Percentiles rank a stretch among this genome's conserved stretches.
Conservation (phyloP, 225 moss, liverwort and hornwort species). For the Pseudoscleropodium purum region DNA sequence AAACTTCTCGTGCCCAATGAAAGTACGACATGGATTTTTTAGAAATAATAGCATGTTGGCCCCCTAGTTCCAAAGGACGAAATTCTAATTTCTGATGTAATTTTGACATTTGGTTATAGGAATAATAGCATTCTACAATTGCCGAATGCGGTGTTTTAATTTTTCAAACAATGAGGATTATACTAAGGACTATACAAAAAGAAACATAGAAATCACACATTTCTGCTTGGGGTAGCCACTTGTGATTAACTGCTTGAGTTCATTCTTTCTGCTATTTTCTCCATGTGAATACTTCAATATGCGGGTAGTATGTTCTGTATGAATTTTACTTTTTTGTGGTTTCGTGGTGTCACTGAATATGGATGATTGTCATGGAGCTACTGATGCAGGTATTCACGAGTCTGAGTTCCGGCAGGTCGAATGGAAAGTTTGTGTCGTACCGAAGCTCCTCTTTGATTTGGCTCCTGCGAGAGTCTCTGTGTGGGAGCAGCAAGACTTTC, state of each 20-base stretch:
- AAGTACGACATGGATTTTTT: neutral
- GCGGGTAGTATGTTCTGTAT: neutral
- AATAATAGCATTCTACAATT: neutral
- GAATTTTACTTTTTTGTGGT: neutral
- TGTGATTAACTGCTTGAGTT: neutral
- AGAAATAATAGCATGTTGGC: neutral
- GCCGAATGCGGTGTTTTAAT: neutral
- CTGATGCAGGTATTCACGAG: slow-evolving; percentile 52
- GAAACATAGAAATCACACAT: neutral
- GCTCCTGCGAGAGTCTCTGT: slow-evolving; percentile 70
- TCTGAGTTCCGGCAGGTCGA: slow-evolving; percentile 43
- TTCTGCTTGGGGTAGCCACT: neutral
- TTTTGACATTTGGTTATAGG: neutral
- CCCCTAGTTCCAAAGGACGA: neutral
- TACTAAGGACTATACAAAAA: neutral
- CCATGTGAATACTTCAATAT: neutral
- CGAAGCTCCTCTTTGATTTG: slow-evolving; percentile 56
- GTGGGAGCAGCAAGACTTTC: slow-evolving; percentile 50
- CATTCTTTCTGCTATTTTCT: neutral
- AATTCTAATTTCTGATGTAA: neutral
- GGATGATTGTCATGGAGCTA: neutral
- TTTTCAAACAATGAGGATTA: neutral
- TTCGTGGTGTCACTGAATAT: neutral
- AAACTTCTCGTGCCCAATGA: neutral
- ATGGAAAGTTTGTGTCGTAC: slow-evolving; percentile 60